Percentiles rank a stretch among this genome's conserved stretches.
Conservation (phyloP, 2,329 filamentous ascomycete genomes). For the Colletotrichum destructivum region DNA sequence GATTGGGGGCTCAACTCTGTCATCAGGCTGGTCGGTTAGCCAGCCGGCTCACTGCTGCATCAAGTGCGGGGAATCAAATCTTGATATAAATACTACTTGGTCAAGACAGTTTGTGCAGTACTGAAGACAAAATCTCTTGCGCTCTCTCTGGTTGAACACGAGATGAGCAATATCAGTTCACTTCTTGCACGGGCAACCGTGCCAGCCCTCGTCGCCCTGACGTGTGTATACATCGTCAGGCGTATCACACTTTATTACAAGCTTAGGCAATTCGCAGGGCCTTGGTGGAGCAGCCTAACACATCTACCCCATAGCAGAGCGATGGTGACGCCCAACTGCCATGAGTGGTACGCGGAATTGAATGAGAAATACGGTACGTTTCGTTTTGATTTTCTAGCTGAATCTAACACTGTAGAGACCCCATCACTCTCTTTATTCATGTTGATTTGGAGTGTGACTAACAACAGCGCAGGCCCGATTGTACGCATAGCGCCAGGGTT, state of each 20-base stretch:
- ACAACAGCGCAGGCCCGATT: constrained; percentile 46
- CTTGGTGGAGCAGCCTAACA: constrained; percentile 44
- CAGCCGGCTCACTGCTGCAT: background rate
- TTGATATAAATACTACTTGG: background rate
- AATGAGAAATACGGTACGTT: constrained; percentile 49
- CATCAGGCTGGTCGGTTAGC: background rate
- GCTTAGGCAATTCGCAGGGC: constrained; percentile 46
- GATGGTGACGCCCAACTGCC: constrained; percentile 43
- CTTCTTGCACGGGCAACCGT: background rate
- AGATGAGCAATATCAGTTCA: background rate
- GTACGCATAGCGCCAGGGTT: constrained; percentile 61
- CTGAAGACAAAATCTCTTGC: too few species aligned
- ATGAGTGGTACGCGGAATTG: constrained; percentile 48
- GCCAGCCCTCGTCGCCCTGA: background rate
- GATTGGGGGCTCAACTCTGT: constrained; percentile 5
- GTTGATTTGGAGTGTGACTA: background rate
- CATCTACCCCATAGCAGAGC: constrained; percentile 47
- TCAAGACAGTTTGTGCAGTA: too few species aligned
- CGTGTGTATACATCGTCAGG: constrained; percentile 1
- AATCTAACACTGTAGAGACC: too few species aligned
- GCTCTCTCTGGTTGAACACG: background rate
- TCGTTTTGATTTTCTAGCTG: constrained; percentile 21
- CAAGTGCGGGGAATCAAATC: background rate
- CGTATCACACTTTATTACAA: constrained; percentile 22
- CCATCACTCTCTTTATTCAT: too few species aligned